Conservation (phyloP, 2,329 filamentous ascomycete species). For the Madurella mycetomatis region DNA sequence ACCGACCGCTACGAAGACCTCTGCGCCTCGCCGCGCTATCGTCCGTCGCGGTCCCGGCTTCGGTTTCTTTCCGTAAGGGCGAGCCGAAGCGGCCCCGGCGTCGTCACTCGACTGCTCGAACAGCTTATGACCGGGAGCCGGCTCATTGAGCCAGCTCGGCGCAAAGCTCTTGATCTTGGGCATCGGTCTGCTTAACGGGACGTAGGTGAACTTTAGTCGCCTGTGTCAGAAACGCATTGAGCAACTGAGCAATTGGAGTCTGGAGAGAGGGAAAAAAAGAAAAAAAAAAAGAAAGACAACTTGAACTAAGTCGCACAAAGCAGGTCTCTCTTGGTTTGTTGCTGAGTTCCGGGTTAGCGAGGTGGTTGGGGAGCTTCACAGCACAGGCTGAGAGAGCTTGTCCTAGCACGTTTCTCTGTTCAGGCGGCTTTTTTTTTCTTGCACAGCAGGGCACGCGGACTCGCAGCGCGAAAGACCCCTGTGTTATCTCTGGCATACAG, state of each 20-base stretch:
- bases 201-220: neutral
- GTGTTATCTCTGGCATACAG: neutral
- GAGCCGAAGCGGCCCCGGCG: slow-evolving; percentile 25
- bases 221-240: neutral
- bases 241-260: neutral
- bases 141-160: slow-evolving; percentile 78
- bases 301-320: neutral
- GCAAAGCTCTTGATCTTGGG: slow-evolving; percentile 81
- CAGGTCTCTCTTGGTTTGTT: neutral
- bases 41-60: slow-evolving; percentile 54
- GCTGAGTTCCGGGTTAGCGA: slow-evolving; percentile 4
- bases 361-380: slow-evolving; percentile 6
- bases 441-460: neutral
- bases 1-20: slow-evolving; percentile 83
- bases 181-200: slow-evolving; percentile 49
- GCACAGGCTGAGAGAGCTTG: neutral
- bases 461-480: neutral
- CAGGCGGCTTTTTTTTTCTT: slow-evolving; percentile 3
- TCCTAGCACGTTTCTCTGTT: slow-evolving; percentile 4
- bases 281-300: neutral
- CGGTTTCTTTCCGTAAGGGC: slow-evolving; percentile 39
- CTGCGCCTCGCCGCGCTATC: slow-evolving; percentile 76
- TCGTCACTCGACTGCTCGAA: slow-evolving; percentile 54
- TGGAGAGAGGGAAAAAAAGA: neutral
- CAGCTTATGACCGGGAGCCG: slow-evolving; percentile 71